Percentiles rank a stretch among this genome's conserved stretches.
Evolutionary conservation across 495 filamentous ascomycete species (phyloP).

Genomic region (Daldinia caldariorum): DNA sequence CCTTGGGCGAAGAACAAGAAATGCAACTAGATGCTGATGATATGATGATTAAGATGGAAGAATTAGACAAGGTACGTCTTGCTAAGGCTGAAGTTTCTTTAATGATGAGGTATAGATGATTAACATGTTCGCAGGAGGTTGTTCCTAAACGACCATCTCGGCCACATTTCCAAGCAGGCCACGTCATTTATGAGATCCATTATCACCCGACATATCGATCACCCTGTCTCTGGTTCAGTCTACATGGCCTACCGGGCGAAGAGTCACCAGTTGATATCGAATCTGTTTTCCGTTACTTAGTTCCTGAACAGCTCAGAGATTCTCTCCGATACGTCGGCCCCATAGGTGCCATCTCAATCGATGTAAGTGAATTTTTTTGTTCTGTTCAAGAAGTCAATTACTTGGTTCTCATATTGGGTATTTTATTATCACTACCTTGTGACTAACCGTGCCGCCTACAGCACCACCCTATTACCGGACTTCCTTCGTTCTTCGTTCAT

Average conservation of each 20-base stretch:
- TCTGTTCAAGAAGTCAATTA: conserved; percentile 58
- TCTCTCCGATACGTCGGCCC: conserved; percentile 67
- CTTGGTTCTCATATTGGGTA: conserved; percentile 48
- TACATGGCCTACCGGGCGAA: conserved; percentile 57
- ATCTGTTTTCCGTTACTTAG: conserved; percentile 72
- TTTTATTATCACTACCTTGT: conserved; percentile 49
- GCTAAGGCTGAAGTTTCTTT: conserved; percentile 31
- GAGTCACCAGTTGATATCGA: conserved; percentile 64
- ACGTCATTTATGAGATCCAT: conserved; percentile 71
- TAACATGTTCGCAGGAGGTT: conserved; percentile 52
- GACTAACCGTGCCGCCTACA: conserved; percentile 60
- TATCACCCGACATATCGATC: conserved; percentile 66
- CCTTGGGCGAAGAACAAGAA: conserved; percentile 38
- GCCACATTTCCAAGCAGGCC: conserved; percentile 57
- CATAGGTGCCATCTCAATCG: conserved; percentile 80
- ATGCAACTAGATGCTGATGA: conserved; percentile 36
- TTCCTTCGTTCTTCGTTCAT: conserved; percentile 83
- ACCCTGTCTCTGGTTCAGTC: conserved; percentile 67
- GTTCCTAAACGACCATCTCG: conserved; percentile 32
- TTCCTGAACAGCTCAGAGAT: conserved; percentile 69
- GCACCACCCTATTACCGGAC: conserved; percentile 81
- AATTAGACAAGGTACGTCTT: conserved; percentile 56
- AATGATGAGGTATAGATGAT: conserved; percentile 44
- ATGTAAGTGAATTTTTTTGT: conserved; percentile 65
- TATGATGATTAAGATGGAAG: conserved; percentile 57